Conservation (phyloP, 176 grass and related monocot species). For the Triticum timopheevii region DNA sequence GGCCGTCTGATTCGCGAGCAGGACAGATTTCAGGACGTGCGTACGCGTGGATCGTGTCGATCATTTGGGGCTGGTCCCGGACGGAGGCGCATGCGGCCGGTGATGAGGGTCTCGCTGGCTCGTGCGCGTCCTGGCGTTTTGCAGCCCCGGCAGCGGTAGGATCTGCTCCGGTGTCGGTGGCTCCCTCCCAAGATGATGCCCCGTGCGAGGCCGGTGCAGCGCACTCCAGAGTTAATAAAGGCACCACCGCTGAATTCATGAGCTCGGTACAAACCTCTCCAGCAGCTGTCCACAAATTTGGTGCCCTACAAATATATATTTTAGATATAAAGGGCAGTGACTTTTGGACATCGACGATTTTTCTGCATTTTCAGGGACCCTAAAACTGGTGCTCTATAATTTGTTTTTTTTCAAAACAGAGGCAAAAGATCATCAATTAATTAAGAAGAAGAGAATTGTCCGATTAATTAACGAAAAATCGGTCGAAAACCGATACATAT, state of each 20-base stretch:
- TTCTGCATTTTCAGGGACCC: no score
- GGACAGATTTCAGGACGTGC: background rate
- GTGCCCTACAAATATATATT: no score
- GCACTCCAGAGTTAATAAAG: background rate
- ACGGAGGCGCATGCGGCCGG: background rate
- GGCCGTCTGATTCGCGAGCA: slow-evolving; percentile 6
- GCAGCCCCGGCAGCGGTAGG: background rate
- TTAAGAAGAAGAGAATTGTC: no score
- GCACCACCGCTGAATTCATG: background rate
- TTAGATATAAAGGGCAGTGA: no score
- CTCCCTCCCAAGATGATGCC: background rate
- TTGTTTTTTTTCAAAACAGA: no score
- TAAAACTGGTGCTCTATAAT: no score
- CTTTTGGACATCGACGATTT: no score
- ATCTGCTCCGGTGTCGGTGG: background rate
- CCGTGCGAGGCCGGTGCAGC: background rate
- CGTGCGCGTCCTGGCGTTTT: background rate
- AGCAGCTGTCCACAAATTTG: no score
- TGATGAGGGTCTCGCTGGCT: background rate
- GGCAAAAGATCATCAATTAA: no score
- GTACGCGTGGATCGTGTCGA: background rate
- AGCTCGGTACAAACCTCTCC: background rate
- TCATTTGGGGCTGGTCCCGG: slow-evolving; percentile 25
- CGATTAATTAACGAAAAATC: no score
- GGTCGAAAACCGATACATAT: no score